These are phyloP conservation scores for Leccinum obscurum DNA, from an alignment of 768 basidiomycete genomes.

Conservation along the genomic window DNA sequence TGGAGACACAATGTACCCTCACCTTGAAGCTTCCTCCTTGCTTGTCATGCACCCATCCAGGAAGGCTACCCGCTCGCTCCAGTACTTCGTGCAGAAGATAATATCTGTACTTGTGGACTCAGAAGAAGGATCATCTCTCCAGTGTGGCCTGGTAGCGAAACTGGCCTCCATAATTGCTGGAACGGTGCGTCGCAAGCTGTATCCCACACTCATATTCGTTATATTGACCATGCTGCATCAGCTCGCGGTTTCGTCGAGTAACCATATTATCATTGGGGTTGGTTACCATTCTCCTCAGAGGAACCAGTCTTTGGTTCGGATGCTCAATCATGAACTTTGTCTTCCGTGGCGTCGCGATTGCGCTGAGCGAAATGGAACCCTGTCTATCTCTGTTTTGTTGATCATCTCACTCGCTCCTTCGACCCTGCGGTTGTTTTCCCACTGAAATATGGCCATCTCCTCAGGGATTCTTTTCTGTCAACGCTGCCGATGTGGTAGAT, in stretches of 20 bases:
- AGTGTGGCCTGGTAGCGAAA: constrained; percentile 50
- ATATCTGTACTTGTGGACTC: constrained; percentile 35
- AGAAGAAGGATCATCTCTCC: constrained; percentile 38
- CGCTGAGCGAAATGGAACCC: constrained; percentile 39
- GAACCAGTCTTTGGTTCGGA: constrained; percentile 45
- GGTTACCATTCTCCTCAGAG: constrained; percentile 55
- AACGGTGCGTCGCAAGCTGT: constrained; percentile 35
- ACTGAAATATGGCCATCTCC: constrained; percentile 47
- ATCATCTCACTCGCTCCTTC: constrained; percentile 63
- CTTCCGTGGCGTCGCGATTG: constrained; percentile 60
- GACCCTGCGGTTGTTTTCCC: constrained; percentile 71
- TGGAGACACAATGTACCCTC: not conserved
- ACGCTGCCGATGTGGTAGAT: constrained; percentile 56
- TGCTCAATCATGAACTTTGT: constrained; percentile 52
- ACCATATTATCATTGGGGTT: constrained; percentile 59
- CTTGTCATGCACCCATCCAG: not conserved
- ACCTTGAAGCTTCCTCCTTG: not conserved
- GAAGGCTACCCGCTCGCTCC: not conserved
- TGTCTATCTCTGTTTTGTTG: constrained; percentile 52
- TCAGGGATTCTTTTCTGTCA: constrained; percentile 63
- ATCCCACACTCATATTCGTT: not conserved
- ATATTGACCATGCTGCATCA: constrained; percentile 8
- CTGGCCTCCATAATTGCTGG: constrained; percentile 52
- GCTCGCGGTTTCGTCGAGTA: constrained; percentile 54
- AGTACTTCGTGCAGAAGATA: not conserved